Evolutionary conservation across 2,329 filamentous ascomycete genomes (phyloP).

Genomic region (Colletotrichum karsti): DNA sequence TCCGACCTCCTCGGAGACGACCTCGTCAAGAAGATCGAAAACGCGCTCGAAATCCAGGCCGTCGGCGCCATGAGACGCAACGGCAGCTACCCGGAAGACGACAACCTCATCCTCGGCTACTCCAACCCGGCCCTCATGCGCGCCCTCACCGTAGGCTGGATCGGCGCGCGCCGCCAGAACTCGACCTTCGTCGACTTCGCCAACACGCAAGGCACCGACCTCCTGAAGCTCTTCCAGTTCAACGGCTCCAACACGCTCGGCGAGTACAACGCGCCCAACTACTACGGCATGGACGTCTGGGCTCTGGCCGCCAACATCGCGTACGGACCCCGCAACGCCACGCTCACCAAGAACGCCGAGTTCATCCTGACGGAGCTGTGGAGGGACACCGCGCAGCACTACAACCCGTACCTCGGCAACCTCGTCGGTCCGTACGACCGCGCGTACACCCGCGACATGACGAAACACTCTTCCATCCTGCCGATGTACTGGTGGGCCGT

Average conservation of each 20-base stretch:
- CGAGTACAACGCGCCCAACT: slow-evolving; percentile 50
- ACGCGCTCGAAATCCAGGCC: slow-evolving; percentile 44
- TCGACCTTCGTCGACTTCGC: slow-evolving; percentile 45
- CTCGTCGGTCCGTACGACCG: slow-evolving; percentile 46
- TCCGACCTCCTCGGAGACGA: slow-evolving; percentile 37
- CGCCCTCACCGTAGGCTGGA: slow-evolving; percentile 47
- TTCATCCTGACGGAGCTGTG: slow-evolving; percentile 42
- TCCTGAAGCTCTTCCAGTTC: slow-evolving; percentile 39
- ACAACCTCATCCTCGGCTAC: slow-evolving; percentile 49
- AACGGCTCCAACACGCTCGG: slow-evolving; percentile 41
- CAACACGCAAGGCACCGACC: slow-evolving; percentile 39
- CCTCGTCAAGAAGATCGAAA: slow-evolving; percentile 44
- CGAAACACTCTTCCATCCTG: slow-evolving; percentile 48
- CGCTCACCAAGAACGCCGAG: slow-evolving; percentile 38
- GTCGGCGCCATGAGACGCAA: slow-evolving; percentile 50
- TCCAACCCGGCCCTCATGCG: slow-evolving; percentile 52
- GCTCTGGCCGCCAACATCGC: slow-evolving; percentile 47
- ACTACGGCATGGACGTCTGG: slow-evolving; percentile 51
- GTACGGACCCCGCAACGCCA: slow-evolving; percentile 41
- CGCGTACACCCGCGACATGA: slow-evolving; percentile 48
- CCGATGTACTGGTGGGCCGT: slow-evolving; percentile 52
- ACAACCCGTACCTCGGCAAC: slow-evolving; percentile 45
- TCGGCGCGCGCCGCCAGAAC: slow-evolving; percentile 47
- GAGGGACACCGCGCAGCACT: slow-evolving; percentile 44
- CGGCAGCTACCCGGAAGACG: slow-evolving; percentile 44